Evolutionary conservation across 768 basidiomycete species (phyloP).

Genomic region (Phaffia australis): DNA sequence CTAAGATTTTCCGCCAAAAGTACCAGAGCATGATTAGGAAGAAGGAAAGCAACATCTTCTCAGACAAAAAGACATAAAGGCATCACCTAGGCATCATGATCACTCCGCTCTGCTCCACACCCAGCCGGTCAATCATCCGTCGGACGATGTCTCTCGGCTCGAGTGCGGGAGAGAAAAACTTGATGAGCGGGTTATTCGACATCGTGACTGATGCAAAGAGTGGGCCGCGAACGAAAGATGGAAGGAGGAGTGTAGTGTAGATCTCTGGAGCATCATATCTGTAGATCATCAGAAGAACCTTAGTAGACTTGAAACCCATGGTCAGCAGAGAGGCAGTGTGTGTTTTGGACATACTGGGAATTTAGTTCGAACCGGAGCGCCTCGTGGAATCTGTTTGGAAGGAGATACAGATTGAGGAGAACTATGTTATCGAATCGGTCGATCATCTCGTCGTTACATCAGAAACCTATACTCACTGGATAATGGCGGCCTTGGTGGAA

Average conservation of each 20-base stretch:
- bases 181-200: conserved; percentile 47
- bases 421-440: too few relatives aligned
- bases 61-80: conserved; percentile 42
- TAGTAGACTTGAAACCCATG: too few relatives aligned
- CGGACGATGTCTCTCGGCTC: conserved; percentile 56
- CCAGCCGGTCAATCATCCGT: conserved; percentile 59
- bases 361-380: conserved; percentile 71
- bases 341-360: neutral
- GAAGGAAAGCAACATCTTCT: too few relatives aligned
- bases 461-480: conserved; percentile 37
- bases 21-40: conserved; percentile 26
- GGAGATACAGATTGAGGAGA: too few relatives aligned
- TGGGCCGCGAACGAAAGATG: conserved; percentile 66
- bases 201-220: conserved; percentile 54
- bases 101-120: conserved; percentile 37
- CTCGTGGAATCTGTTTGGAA: conserved; percentile 49
- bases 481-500: conserved; percentile 83
- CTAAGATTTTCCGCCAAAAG: neutral
- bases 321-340: neutral
- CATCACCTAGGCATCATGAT: conserved; percentile 7
- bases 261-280: conserved; percentile 38
- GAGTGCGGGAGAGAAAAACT: conserved; percentile 67
- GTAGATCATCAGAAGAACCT: neutral
- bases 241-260: conserved; percentile 75
- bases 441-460: too few relatives aligned